Percentiles rank a stretch among this genome's conserved stretches.
phyloP scores from a whole-genome alignment of 2,329 filamentous ascomycete species.

The Triangularia verruculosa region DNA sequence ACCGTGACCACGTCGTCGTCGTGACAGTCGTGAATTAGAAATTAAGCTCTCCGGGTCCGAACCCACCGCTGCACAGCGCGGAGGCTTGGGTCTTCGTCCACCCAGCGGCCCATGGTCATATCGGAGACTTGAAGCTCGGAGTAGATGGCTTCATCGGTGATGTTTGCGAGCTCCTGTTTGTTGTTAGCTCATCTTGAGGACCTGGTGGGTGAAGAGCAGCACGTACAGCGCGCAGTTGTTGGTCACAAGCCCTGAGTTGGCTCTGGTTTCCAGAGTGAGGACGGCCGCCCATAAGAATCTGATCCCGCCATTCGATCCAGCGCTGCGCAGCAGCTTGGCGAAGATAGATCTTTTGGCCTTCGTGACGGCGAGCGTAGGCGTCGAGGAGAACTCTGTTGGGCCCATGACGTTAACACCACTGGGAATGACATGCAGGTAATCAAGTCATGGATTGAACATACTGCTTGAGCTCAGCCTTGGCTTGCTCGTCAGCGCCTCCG shows the following conservation, averaged over 20 bases:
- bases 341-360: conserved; percentile 62
- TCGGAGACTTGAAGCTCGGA: conserved; percentile 53
- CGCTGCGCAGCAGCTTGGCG: conserved; percentile 58
- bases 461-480: conserved; percentile 62
- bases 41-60: conserved; percentile 31
- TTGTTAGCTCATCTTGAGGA: background rate
- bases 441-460: conserved; percentile 37
- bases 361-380: conserved; percentile 59
- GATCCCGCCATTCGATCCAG: conserved; percentile 55
- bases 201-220: background rate
- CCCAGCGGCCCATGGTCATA: conserved; percentile 57
- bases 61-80: conserved; percentile 59
- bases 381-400: conserved; percentile 53
- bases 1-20: conserved; percentile 1
- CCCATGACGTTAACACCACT: background rate
- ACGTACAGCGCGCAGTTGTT: conserved; percentile 56
- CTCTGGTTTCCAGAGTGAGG: conserved; percentile 47
- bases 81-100: conserved; percentile 58
- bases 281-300: conserved; percentile 50
- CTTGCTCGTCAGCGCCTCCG: conserved; percentile 57
- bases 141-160: conserved; percentile 60
- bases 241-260: conserved; percentile 53
- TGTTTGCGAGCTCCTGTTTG: conserved; percentile 52
- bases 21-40: background rate
- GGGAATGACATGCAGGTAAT: background rate